These are phyloP conservation scores for Castanopsis chinensis DNA, from an alignment of 306 rosid species.

Conservation along the genomic window DNA sequence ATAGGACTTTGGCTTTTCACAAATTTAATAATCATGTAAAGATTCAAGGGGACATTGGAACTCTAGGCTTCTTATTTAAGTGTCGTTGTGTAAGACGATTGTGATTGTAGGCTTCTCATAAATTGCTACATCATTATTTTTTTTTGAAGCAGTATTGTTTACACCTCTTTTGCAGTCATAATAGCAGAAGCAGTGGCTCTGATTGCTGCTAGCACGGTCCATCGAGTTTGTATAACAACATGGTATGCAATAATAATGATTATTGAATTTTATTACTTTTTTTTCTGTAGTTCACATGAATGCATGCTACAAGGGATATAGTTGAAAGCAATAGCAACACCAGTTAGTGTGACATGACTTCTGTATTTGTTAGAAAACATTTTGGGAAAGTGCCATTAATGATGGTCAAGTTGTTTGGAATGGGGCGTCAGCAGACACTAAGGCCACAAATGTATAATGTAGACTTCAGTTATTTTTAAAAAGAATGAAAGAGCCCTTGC, in stretches of 20 bases:
- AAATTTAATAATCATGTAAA: background rate
- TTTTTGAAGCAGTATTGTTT: background rate
- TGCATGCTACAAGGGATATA: background rate
- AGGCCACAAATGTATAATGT: background rate
- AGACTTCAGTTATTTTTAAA: background rate
- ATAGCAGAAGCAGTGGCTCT: constrained; percentile 77
- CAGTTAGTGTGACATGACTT: background rate
- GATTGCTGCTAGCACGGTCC: constrained; percentile 89
- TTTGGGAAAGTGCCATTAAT: background rate
- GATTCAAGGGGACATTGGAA: background rate
- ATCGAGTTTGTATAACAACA: constrained; percentile 87
- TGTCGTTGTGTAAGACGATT: background rate
- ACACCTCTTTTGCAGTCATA: constrained; percentile 48
- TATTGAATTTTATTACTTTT: background rate
- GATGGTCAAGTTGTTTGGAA: background rate
- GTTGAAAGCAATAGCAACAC: background rate
- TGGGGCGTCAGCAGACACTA: background rate
- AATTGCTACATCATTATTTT: background rate
- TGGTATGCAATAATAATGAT: constrained; percentile 41
- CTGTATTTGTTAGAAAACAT: background rate
- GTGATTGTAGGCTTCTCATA: background rate
- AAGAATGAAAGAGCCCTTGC: too few relatives aligned
- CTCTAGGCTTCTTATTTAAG: constrained; percentile 1
- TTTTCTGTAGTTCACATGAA: background rate
- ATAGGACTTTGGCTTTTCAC: background rate